Evolutionary conservation across 805 yeast genomes (phyloP).

Genomic region (Saccharomycopsis oosterbeekiorum): DNA sequence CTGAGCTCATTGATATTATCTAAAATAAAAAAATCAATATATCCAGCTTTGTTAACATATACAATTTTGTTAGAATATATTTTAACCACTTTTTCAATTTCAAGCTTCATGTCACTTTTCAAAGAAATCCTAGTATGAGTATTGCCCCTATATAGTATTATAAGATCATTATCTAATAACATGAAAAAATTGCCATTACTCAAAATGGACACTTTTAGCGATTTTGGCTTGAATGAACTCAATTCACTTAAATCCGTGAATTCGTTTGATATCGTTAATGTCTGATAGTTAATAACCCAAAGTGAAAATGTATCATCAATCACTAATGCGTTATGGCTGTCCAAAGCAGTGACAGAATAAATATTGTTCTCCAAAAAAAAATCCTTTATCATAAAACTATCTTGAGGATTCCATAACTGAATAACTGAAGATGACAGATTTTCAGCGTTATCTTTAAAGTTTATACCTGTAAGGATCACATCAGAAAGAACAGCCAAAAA

Average conservation of each 20-base stretch:
- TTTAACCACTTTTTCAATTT: slow-evolving; percentile 9
- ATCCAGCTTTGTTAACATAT: slow-evolving; percentile 14
- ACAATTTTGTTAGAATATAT: slow-evolving; percentile 17
- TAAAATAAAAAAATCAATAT: slow-evolving; percentile 10
- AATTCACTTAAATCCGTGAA: not conserved
- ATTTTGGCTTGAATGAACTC: not conserved
- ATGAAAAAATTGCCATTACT: slow-evolving; percentile 4
- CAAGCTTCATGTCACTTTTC: not conserved
- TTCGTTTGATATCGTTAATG: not conserved
- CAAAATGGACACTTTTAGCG: slow-evolving; percentile 1
- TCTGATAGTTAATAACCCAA: not conserved
- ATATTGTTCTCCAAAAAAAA: not conserved
- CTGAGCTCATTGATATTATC: not conserved
- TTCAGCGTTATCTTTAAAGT: not conserved
- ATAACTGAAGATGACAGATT: not conserved
- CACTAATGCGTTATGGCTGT: not conserved
- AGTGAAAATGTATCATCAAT: not conserved
- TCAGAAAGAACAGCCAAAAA: not conserved
- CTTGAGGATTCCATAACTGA: slow-evolving; percentile 9
- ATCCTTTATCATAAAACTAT: slow-evolving; percentile 3
- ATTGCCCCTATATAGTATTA: not conserved
- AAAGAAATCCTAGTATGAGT: not conserved
- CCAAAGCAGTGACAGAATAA: not conserved
- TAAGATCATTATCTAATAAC: not conserved
- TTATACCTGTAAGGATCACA: not conserved